phyloP scores from a whole-genome alignment of 1,139 yeast genomes.

The Entelexis sorbosivorans region DNA sequence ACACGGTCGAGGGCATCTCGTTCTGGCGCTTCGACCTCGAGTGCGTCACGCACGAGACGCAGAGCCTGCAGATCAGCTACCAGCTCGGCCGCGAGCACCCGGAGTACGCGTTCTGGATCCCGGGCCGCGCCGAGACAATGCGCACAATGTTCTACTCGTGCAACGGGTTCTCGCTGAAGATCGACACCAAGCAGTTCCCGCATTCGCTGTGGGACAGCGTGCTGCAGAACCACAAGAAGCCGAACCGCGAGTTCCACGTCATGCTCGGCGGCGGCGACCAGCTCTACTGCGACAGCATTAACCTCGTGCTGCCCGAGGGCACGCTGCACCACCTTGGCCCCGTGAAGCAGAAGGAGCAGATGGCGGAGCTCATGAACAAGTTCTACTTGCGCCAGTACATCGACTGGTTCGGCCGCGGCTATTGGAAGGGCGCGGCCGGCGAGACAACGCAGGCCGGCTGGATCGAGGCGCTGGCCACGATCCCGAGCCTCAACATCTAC shows the following conservation, averaged over 20 bases:
- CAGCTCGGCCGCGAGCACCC: slow-evolving; percentile 40
- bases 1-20: slow-evolving; percentile 24
- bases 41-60: slow-evolving; percentile 40
- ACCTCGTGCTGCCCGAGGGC: slow-evolving; percentile 40
- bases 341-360: slow-evolving; percentile 29
- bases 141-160: slow-evolving; percentile 76
- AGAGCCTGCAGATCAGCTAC: slow-evolving; percentile 43
- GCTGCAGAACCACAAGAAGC: slow-evolving; percentile 45
- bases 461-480: slow-evolving; percentile 66
- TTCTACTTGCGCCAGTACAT: slow-evolving; percentile 66
- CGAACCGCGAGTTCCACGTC: slow-evolving; percentile 51
- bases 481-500: slow-evolving; percentile 73
- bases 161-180: slow-evolving; percentile 78
- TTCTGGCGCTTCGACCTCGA: slow-evolving; percentile 57
- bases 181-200: slow-evolving; percentile 53
- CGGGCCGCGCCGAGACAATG: slow-evolving; percentile 52
- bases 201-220: slow-evolving; percentile 85
- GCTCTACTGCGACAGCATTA: slow-evolving; percentile 76
- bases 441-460: slow-evolving; percentile 53
- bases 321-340: slow-evolving; percentile 32
- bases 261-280: slow-evolving; percentile 98
- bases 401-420: slow-evolving; percentile 84
- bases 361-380: slow-evolving; percentile 45
- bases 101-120: slow-evolving; percentile 45
- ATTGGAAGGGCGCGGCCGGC: slow-evolving; percentile 62